Evolutionary conservation across 2,329 filamentous ascomycete species (phyloP), one percentile per base, ranked within the genome.

Genomic region (Arthrobotrys entomopaga): DNA sequence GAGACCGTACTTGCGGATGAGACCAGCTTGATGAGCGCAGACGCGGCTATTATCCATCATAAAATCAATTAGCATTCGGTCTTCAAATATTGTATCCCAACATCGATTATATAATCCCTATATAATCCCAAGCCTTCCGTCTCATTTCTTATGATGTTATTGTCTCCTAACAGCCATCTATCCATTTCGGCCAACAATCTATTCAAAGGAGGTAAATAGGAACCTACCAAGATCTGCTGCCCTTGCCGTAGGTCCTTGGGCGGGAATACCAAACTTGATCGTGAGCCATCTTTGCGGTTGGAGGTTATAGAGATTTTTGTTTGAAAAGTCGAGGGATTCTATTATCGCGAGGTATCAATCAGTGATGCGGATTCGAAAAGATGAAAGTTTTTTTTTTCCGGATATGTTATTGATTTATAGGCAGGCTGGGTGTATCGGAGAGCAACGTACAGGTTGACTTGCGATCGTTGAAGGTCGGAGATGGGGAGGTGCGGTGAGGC

Each of bases 221-320:
- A 77, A 86, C 91, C 84, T 93, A 97, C 93, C 93, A 97, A 83
- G 86, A 85, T 85, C 93, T 91, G 84, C 91, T 87, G 86, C 94
- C 94, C 90, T 97, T 97, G 88, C 94, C 94, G 89, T 96, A 97
- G 84, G 85, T 92, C 85, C 93, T 91, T 83, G 95, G 95, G 85
- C 95, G 93, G 83, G 93, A 97, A 90, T 96, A 97, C 93, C 94
- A 99, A 86, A 98, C 93, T 83, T 91, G 93, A 88, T 98, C 94
- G 93, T 91, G 90, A 85, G 89, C 89, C 89, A 91, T 91, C 82
- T 82, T 90, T 85, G 84, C 83, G 80, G 71, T 69, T 42, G 19
- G 70, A 60, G 73, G 72, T 61, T 48, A 38, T 40, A 72, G 70
- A 60, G 73, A 69, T 61, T 48, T 38, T 40, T 72, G 59, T 60